A percentile compares a stretch with the other conserved stretches of the same genome.
These are phyloP conservation scores for Penicillium freii DNA, from an alignment of 2,329 filamentous ascomycete genomes.

Conservation along the genomic window DNA sequence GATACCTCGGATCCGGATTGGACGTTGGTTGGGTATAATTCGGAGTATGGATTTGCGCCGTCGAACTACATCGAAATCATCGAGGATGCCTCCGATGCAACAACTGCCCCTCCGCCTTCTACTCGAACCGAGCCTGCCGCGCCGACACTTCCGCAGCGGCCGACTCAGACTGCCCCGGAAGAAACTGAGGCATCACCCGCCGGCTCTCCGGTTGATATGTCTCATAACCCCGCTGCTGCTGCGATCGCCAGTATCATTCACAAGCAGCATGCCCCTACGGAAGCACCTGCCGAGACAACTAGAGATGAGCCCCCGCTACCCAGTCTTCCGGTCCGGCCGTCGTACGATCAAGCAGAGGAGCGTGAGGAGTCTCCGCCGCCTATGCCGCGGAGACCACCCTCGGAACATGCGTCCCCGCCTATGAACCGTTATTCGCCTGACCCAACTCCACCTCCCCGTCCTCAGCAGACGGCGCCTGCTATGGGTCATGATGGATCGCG, in stretches of 20 bases:
- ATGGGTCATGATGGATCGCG: conserved; percentile 40
- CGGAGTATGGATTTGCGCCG: conserved; percentile 90
- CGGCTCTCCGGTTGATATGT: conserved; percentile 44
- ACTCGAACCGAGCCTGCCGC: conserved; percentile 40
- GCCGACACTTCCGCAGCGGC: conserved; percentile 37
- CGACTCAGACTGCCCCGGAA: conserved; percentile 18
- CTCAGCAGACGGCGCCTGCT: conserved; percentile 14
- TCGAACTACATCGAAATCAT: conserved; percentile 88
- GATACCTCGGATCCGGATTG: conserved; percentile 92
- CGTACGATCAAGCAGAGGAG: conserved; percentile 63
- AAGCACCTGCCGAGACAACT: conserved; percentile 27
- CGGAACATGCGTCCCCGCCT: conserved; percentile 54
- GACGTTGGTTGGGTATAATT: conserved; percentile 83
- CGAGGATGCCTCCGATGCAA: conserved; percentile 51
- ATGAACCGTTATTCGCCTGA: conserved; percentile 59
- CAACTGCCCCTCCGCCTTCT: conserved; percentile 30
- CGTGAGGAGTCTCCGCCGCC: conserved; percentile 45
- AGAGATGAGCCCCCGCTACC: conserved; percentile 37
- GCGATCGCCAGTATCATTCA: conserved; percentile 53
- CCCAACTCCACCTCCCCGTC: conserved; percentile 42
- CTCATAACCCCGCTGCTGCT: conserved; percentile 55
- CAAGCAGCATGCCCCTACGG: conserved; percentile 36
- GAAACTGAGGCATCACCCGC: conserved; percentile 27
- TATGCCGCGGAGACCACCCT: conserved; percentile 62
- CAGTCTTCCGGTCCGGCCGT: conserved; percentile 43